These are phyloP conservation scores for Dictyostelium intermedium DNA, from an alignment of 78 protist genomes.

Conservation along the genomic window DNA sequence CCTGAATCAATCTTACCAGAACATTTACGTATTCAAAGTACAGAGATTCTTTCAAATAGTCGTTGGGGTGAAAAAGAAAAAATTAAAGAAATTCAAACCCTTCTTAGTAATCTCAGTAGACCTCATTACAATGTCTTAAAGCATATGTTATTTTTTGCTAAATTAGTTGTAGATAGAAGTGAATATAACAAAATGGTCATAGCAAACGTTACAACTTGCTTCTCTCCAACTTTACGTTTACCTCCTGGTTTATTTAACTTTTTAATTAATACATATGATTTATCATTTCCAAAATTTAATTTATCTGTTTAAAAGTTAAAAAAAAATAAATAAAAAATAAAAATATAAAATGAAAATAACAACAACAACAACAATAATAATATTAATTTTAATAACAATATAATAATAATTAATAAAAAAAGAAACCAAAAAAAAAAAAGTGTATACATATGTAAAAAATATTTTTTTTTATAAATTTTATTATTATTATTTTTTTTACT, in stretches of 20 bases:
- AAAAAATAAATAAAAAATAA: neutral
- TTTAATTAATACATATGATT: slow-evolving; percentile 43
- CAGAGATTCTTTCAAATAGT: neutral
- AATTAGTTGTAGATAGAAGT: slow-evolving; percentile 34
- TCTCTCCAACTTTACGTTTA: slow-evolving; percentile 41
- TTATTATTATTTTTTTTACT: neutral
- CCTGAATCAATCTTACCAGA: slow-evolving; percentile 56
- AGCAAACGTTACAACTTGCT: slow-evolving; percentile 74
- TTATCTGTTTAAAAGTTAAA: neutral
- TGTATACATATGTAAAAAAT: too few relatives aligned
- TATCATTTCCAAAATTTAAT: slow-evolving; percentile 18
- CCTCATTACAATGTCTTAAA: slow-evolving; percentile 30
- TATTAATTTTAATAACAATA: too few relatives aligned
- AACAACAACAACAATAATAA: neutral
- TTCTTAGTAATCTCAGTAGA: slow-evolving; percentile 29
- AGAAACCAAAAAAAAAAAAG: neutral
- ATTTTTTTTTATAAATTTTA: neutral
- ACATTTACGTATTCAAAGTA: slow-evolving; percentile 7
- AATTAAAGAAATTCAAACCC: neutral
- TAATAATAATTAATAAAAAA: neutral
- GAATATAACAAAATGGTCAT: slow-evolving; percentile 68
- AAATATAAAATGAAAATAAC: neutral
- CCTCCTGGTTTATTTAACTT: slow-evolving; percentile 61
- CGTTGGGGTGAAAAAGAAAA: slow-evolving; percentile 35
- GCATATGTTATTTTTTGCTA: slow-evolving; percentile 64